These are phyloP conservation scores for Chalciporus chontae DNA, from an alignment of 768 basidiomycete genomes.

Conservation along the genomic window DNA sequence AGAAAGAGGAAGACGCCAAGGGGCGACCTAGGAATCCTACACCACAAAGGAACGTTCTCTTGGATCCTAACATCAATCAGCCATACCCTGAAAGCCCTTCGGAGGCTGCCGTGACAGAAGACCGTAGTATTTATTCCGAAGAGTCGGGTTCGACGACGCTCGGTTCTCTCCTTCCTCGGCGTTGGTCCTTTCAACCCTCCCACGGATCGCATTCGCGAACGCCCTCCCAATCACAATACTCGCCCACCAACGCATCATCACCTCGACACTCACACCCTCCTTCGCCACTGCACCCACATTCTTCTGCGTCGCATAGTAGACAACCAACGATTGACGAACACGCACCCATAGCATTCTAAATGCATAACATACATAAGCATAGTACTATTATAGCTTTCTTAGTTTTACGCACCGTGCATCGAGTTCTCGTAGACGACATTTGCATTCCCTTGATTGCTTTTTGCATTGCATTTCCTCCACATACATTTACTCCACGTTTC, in stretches of 20 bases:
- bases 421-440: conserved; percentile 5
- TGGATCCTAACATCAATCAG: conserved; percentile 40
- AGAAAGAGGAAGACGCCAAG: conserved; percentile 12
- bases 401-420: conserved; percentile 4
- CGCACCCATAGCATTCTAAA: conserved; percentile 15
- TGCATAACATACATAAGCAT: not conserved
- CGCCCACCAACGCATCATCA: conserved; percentile 27
- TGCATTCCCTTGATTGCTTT: conserved; percentile 3
- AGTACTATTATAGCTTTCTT: not conserved
- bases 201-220: conserved; percentile 27
- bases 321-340: conserved; percentile 33
- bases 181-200: conserved; percentile 32
- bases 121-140: conserved; percentile 28
- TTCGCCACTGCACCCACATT: conserved; percentile 27
- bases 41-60: conserved; percentile 41
- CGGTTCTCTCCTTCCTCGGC: conserved; percentile 31
- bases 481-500: not conserved
- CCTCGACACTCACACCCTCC: conserved; percentile 30
- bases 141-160: conserved; percentile 35
- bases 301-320: conserved; percentile 25
- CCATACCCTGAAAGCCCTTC: conserved; percentile 42
- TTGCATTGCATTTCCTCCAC: not conserved
- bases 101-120: conserved; percentile 14
- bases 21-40: conserved; percentile 51
- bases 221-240: conserved; percentile 32